Evolutionary conservation across 768 basidiomycete genomes (phyloP).

Genomic region (Tylopilus balloui): DNA sequence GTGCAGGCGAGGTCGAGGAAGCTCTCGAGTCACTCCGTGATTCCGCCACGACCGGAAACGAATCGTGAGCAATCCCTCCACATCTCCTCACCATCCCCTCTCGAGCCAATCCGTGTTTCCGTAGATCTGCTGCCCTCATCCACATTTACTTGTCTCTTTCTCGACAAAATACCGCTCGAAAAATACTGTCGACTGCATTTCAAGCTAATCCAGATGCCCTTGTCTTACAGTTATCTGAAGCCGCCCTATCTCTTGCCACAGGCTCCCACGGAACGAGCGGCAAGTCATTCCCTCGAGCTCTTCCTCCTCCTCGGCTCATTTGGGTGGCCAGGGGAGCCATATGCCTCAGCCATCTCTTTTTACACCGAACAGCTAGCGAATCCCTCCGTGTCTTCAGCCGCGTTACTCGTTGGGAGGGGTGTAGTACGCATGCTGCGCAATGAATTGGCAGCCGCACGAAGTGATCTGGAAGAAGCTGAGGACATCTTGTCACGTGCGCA

Average conservation of each 20-base stretch:
- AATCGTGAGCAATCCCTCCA: conserved; percentile 58
- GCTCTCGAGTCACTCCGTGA: conserved; percentile 83
- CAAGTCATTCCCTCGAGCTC: conserved; percentile 27
- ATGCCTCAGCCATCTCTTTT: conserved; percentile 48
- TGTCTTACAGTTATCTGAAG: conserved; percentile 85
- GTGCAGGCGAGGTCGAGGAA: conserved; percentile 85
- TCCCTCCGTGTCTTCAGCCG: conserved; percentile 69
- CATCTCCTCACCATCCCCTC: not conserved
- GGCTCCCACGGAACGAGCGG: conserved; percentile 61
- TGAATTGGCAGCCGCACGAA: conserved; percentile 71
- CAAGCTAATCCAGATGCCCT: conserved; percentile 87
- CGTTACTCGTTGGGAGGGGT: conserved; percentile 74
- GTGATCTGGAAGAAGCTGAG: conserved; percentile 70
- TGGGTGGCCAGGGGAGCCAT: conserved; percentile 27
- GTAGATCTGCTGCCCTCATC: conserved; percentile 74
- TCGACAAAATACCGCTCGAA: conserved; percentile 81
- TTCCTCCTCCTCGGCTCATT: not conserved
- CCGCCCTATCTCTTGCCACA: conserved; percentile 69
- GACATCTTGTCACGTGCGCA: conserved; percentile 42
- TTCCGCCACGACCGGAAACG: conserved; percentile 68
- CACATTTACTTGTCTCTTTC: conserved; percentile 91
- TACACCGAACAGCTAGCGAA: conserved; percentile 83
- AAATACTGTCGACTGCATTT: conserved; percentile 79
- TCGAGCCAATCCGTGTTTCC: not conserved
- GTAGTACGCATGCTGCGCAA: conserved; percentile 74